A percentile compares a stretch with the other conserved stretches of the same genome.
Evolutionary conservation across 768 basidiomycete species (phyloP).

Genomic region (Rhodotorula graminis): DNA sequence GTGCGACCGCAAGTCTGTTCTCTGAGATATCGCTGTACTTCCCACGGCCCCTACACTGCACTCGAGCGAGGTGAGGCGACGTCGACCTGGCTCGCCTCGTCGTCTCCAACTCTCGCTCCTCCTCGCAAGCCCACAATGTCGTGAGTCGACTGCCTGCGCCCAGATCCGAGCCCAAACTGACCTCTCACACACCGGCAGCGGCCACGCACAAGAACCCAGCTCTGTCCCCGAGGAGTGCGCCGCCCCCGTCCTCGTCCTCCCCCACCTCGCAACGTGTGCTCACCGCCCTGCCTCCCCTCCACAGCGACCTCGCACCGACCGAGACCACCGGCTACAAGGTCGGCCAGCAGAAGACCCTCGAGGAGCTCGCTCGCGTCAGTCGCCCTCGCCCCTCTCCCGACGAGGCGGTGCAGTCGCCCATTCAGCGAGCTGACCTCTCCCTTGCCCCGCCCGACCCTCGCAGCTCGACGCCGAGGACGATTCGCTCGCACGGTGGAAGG

Average conservation of each 20-base stretch:
- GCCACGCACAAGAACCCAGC: conserved; percentile 6
- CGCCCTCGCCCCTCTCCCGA: no score
- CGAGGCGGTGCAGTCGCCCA: not conserved
- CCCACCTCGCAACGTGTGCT: not conserved
- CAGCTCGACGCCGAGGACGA: conserved; percentile 83
- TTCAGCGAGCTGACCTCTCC: not conserved
- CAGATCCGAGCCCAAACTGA: not conserved
- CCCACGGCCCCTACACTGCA: no score
- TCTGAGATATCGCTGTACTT: no score
- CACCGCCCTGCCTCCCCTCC: not conserved
- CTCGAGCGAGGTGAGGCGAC: no score
- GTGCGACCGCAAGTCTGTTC: no score
- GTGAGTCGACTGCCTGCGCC: not conserved
- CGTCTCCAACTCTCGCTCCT: not conserved
- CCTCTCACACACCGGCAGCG: not conserved
- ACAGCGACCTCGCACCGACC: conserved; percentile 27
- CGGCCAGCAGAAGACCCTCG: conserved; percentile 17
- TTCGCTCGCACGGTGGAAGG: conserved; percentile 92
- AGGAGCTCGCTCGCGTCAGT: conserved; percentile 25
- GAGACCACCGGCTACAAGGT: conserved; percentile 35
- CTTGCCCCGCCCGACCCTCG: conserved; percentile 1
- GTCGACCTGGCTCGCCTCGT: no score
- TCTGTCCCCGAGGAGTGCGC: conserved; percentile 16
- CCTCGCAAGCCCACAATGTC: not conserved
- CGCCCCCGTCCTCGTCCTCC: no score